Conservation (phyloP, 179 eudicot genomes). For the Beta corolliflora region DNA sequence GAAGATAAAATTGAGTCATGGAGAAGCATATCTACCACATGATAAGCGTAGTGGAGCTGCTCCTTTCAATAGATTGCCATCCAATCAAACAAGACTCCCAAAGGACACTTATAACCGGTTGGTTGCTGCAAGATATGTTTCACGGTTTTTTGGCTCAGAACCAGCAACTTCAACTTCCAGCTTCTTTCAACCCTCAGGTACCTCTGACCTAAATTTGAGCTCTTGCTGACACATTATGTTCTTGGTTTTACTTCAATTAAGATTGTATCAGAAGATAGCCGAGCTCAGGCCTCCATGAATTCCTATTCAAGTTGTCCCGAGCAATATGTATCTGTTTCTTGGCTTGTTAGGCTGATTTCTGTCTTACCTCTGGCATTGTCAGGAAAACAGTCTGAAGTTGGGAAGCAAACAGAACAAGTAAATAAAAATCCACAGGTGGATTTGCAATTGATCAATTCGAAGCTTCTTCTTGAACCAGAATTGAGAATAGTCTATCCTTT, state of each 20-base stretch:
- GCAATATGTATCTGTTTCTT: background rate
- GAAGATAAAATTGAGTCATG: constrained; percentile 87
- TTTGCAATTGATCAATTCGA: constrained; percentile 72
- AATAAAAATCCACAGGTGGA: constrained; percentile 78
- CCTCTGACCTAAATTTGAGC: background rate
- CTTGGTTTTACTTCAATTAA: background rate
- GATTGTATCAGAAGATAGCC: background rate
- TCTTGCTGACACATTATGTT: background rate
- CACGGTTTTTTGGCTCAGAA: constrained; percentile 82
- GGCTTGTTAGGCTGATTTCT: constrained; percentile 11
- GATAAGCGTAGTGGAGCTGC: constrained; percentile 95
- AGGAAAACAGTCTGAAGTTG: constrained; percentile 77
- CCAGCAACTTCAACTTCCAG: constrained; percentile 57
- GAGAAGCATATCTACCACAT: constrained; percentile 98
- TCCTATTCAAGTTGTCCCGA: background rate
- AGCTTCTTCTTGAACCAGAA: constrained; percentile 93
- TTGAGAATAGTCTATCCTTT: constrained; percentile 86
- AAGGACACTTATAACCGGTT: constrained; percentile 68
- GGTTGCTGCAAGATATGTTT: constrained; percentile 90
- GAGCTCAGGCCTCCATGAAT: background rate
- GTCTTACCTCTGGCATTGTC: constrained; percentile 23
- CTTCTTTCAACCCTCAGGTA: constrained; percentile 69
- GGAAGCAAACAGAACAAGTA: constrained; percentile 67
- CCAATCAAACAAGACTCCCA: constrained; percentile 60
- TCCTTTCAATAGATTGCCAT: constrained; percentile 64